phyloP scores from a whole-genome alignment of 1,139 yeast genomes.

The Pneumocystis wakefieldiae region DNA sequence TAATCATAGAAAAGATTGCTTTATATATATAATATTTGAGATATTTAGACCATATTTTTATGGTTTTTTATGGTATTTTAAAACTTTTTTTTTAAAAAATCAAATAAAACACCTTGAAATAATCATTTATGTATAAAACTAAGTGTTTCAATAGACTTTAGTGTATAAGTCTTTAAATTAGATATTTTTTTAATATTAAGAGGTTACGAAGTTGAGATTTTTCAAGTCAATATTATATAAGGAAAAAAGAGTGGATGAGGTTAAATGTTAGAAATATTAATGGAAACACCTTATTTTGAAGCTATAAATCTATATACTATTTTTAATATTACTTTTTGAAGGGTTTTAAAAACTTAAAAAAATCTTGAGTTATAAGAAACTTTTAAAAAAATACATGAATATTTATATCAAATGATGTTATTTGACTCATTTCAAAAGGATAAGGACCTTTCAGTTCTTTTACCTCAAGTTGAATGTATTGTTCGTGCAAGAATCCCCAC shows the following conservation, averaged over 20 bases:
- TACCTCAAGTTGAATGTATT: constrained; percentile 72
- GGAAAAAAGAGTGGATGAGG: not conserved
- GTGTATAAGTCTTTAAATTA: too few relatives aligned
- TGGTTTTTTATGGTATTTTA: too few relatives aligned
- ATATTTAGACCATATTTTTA: too few relatives aligned
- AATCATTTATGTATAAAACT: too few relatives aligned
- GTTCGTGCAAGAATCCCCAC: constrained; percentile 91
- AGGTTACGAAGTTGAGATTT: too few relatives aligned
- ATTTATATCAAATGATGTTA: not conserved
- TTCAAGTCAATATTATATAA: not conserved
- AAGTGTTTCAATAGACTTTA: too few relatives aligned
- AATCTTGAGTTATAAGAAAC: not conserved
- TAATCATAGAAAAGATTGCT: not conserved
- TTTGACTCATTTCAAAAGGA: not conserved
- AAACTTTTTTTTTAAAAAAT: too few relatives aligned
- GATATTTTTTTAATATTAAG: too few relatives aligned
- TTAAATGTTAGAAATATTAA: not conserved
- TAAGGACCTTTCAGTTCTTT: not conserved
- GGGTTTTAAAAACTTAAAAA: not conserved
- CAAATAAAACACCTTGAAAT: too few relatives aligned
- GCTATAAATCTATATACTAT: not conserved
- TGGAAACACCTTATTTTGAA: not conserved
- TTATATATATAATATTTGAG: not conserved
- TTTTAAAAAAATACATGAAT: not conserved
- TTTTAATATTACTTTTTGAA: not conserved